Evolutionary conservation across 2,329 filamentous ascomycete genomes (phyloP).

Genomic region (Chrysoporthe austroafricana): DNA sequence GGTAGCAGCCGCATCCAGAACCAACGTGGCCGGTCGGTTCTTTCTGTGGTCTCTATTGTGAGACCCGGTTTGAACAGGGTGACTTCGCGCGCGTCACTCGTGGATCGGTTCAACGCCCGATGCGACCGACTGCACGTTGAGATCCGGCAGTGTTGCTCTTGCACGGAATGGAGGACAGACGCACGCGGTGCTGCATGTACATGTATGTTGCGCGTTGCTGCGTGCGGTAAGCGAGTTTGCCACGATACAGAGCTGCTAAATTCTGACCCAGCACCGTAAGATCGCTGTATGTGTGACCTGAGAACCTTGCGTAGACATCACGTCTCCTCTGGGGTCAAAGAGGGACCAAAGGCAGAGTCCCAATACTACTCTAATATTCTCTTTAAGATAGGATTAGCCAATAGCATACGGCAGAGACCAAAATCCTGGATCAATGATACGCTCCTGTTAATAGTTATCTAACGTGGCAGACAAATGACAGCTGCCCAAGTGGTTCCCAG

Average conservation of each 20-base stretch:
- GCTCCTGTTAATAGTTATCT: not conserved
- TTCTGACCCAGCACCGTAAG: conserved; percentile 20
- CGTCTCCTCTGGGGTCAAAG: not conserved
- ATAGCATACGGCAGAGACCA: not conserved
- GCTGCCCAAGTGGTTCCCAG: conserved; percentile 2
- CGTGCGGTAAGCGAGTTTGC: conserved; percentile 25
- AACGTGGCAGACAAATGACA: conserved; percentile 23
- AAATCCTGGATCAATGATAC: conserved; percentile 10
- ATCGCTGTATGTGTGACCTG: conserved; percentile 10
- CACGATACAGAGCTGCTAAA: conserved; percentile 22
- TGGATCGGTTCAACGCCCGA: conserved; percentile 23
- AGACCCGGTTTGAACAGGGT: not conserved
- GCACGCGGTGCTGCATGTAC: conserved; percentile 7
- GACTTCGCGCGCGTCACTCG: not conserved
- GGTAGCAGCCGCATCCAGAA: not conserved
- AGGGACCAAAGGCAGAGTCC: conserved; percentile 35
- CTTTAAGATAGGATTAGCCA: conserved; percentile 10
- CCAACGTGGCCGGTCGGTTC: not conserved
- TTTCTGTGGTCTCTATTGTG: not conserved
- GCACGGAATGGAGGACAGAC: conserved; percentile 1
- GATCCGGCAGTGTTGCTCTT: conserved; percentile 21
- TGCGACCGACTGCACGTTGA: conserved; percentile 15
- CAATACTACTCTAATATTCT: not conserved
- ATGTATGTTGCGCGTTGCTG: conserved; percentile 12
- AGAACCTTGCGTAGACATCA: not conserved